Evolutionary conservation across 208 protist species (phyloP).

Genomic region (Leptomonas pyrrhocoris): DNA sequence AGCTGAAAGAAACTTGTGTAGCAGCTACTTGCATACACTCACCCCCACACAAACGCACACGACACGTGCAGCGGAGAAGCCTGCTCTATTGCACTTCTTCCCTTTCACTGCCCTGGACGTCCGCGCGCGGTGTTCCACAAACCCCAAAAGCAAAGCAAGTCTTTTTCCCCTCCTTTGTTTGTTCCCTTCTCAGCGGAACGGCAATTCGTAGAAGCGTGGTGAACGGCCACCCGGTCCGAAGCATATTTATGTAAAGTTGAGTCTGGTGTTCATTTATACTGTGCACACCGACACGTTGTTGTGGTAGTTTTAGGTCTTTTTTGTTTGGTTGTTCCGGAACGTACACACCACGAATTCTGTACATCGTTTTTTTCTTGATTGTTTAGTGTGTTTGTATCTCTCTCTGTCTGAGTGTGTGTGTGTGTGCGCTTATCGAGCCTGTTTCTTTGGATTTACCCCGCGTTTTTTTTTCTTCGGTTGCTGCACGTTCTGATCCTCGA

Average conservation of each 20-base stretch:
- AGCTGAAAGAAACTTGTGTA: not conserved
- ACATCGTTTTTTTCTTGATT: not conserved
- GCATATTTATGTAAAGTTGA: not conserved
- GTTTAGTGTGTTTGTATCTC: no score
- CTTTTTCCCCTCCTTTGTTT: not conserved
- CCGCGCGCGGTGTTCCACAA: not conserved
- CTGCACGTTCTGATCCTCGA: no score
- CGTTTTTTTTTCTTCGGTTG: conserved; percentile 17
- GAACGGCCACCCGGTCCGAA: not conserved
- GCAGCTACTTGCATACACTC: not conserved
- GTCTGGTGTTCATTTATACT: no score
- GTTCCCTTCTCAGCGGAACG: not conserved
- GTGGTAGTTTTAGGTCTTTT: no score
- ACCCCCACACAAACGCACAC: not conserved
- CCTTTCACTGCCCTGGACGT: not conserved
- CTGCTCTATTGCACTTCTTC: conserved; percentile 16
- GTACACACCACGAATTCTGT: not conserved
- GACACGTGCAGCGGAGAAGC: conserved; percentile 4
- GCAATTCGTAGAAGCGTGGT: not conserved
- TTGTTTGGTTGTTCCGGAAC: no score
- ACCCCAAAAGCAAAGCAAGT: not conserved
- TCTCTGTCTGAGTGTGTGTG: no score
- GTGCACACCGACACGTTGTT: no score
- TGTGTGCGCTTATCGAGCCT: no score
- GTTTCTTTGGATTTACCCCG: no score